Percentiles rank a stretch among this genome's conserved stretches.
phyloP scores from a whole-genome alignment of 306 rosid genomes.

The Abrus pulchellus region DNA sequence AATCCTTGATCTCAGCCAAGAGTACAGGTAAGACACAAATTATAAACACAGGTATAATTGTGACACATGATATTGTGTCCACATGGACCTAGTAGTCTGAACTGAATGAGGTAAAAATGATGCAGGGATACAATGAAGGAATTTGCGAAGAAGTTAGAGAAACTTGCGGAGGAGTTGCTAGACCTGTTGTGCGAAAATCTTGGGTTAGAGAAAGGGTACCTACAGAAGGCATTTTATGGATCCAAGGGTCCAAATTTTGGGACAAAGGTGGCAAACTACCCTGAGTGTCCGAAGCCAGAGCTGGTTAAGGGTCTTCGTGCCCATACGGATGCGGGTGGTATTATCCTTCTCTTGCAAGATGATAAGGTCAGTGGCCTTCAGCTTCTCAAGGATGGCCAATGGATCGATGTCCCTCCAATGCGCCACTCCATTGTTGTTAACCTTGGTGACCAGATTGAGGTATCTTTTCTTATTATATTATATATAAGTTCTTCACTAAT shows the following conservation, averaged over 20 bases:
- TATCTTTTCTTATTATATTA: neutral
- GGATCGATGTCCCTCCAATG: constrained; percentile 81
- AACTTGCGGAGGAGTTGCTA: constrained; percentile 66
- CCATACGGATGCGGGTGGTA: constrained; percentile 81
- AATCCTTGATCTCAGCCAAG: constrained; percentile 64
- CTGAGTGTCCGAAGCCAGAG: constrained; percentile 74
- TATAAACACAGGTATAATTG: neutral
- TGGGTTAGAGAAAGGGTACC: constrained; percentile 65
- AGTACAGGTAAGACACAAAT: constrained; percentile 52
- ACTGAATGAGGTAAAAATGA: neutral
- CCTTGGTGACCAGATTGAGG: constrained; percentile 83
- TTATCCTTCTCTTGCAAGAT: constrained; percentile 77
- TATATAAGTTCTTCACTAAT: no score
- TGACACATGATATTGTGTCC: neutral
- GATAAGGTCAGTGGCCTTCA: constrained; percentile 84
- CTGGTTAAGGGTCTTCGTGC: constrained; percentile 79
- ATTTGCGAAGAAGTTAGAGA: constrained; percentile 62
- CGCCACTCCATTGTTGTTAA: constrained; percentile 79
- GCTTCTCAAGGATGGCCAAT: constrained; percentile 68
- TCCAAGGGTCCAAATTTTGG: constrained; percentile 71
- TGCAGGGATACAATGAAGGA: constrained; percentile 67
- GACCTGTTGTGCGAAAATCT: constrained; percentile 82
- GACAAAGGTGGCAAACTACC: constrained; percentile 79
- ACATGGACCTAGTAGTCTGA: no score
- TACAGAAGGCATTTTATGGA: constrained; percentile 68